phyloP scores from a whole-genome alignment of 345 rosid species.

The Barbarea vulgaris region DNA sequence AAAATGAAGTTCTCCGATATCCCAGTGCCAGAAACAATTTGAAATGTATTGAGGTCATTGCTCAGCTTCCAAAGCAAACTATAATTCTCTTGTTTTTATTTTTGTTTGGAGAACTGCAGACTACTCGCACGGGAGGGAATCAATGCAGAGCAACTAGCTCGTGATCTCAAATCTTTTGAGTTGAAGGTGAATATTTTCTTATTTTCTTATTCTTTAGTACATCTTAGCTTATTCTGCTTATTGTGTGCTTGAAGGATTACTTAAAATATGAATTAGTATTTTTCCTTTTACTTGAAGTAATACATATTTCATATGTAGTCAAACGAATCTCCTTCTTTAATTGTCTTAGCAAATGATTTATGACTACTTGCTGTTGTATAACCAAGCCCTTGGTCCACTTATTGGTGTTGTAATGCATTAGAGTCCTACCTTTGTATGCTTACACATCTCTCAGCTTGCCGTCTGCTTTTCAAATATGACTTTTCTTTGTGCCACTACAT shows the following conservation, averaged over 20 bases:
- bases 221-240: background rate
- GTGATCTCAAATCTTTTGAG: slow-evolving; percentile 93
- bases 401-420: slow-evolving; percentile 2
- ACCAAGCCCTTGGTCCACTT: background rate
- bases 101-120: slow-evolving; percentile 46
- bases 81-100: slow-evolving; percentile 8
- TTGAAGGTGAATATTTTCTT: slow-evolving; percentile 60
- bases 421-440: slow-evolving; percentile 11
- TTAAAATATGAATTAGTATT: background rate
- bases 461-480: background rate
- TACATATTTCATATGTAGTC: background rate
- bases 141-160: slow-evolving; percentile 95
- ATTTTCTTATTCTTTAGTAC: background rate
- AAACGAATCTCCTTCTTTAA: background rate
- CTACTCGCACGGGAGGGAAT: slow-evolving; percentile 98
- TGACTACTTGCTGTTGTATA: background rate
- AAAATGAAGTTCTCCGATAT: background rate
- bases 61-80: background rate
- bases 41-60: slow-evolving; percentile 2
- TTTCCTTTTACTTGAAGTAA: background rate
- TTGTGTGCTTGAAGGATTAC: background rate
- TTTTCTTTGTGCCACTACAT: background rate
- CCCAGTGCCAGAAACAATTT: background rate
- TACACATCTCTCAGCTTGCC: background rate
- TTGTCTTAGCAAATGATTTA: background rate